Evolutionary conservation across 768 basidiomycete species (phyloP).

Genomic region (Daedaleopsis nitida): DNA sequence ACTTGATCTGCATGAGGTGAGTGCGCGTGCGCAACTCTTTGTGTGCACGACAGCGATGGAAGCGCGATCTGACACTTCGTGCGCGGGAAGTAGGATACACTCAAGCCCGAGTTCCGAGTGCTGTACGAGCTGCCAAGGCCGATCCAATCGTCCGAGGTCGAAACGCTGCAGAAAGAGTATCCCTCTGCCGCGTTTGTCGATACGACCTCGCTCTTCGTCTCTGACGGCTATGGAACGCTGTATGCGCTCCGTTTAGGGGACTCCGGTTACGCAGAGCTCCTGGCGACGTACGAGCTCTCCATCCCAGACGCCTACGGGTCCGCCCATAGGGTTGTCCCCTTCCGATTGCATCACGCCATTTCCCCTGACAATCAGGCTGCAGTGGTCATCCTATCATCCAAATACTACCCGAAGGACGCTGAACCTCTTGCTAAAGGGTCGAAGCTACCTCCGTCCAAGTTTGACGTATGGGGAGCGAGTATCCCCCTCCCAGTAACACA

Average conservation of each 20-base stretch:
- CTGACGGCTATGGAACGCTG: constrained; percentile 72
- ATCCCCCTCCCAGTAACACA: constrained; percentile 46
- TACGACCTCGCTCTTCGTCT: constrained; percentile 49
- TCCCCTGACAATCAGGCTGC: constrained; percentile 39
- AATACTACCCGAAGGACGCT: constrained; percentile 35
- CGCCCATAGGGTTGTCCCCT: constrained; percentile 35
- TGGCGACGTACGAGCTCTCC: constrained; percentile 55
- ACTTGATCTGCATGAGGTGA: constrained; percentile 60
- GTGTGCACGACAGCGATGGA: neutral
- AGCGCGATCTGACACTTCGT: neutral
- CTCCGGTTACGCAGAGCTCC: constrained; percentile 41
- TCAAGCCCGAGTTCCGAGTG: constrained; percentile 52
- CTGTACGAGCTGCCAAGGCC: constrained; percentile 64
- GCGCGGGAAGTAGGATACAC: constrained; percentile 47
- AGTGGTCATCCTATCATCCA: constrained; percentile 60
- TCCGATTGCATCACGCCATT: constrained; percentile 48
- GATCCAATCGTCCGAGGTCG: constrained; percentile 42
- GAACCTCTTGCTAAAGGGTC: constrained; percentile 8
- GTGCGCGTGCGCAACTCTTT: constrained; percentile 32
- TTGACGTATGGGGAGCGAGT: constrained; percentile 67
- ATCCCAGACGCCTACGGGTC: constrained; percentile 27
- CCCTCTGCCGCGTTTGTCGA: constrained; percentile 67
- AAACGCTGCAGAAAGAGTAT: constrained; percentile 63
- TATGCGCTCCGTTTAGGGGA: constrained; percentile 56
- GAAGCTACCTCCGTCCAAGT: constrained; percentile 42